Base-by-base conservation (phyloP, 371 early-diverging fungal species). In the Thermomucor indicae-seudaticae region DNA sequence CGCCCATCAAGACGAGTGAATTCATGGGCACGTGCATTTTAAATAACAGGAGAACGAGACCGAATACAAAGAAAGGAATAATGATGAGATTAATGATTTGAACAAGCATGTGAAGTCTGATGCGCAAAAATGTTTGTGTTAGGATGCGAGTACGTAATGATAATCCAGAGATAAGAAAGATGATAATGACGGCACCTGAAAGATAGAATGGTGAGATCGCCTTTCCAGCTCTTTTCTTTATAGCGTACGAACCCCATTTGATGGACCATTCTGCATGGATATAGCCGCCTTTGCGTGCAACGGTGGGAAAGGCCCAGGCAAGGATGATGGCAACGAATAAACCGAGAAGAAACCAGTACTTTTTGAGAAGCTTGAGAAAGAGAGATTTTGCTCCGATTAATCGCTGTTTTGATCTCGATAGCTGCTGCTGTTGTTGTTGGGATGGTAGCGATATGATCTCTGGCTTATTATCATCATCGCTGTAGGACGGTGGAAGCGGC, bases 121-220 rank as follows among this genome's bases (percentile, higher is more conserved):
- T 72, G 44, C 78, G 67, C 46, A 79, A 53, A 37, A 83, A 63
- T 1, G 82, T 75, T 47, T 70, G 57, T 5, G 74, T 52, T n/a
- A 86, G 65, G 23, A 79, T 81, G 43, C 60, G 57, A 17, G 83
- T 75, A 42, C 83, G 80, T 37, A 86, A 67, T 0, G 79, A 74
- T 28, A 86, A 58, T 4, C 87, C 87, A 6, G 84, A 81, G 35
- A 85, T 64, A 29, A 86, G 63, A 65, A 86, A 86, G 51, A 85
- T 81, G 40, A 84, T 49, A 45, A 74, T 65, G 8, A 83, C 83
- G 40, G 72, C 73, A 17, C 77, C 66, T 66, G 47, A 3, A 48
- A 35, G 20, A 54, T 30, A 37, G 16, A 43, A 24, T 23, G 40
- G 43, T 25, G 25, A 37, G 25, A 30, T 37, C 11, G 30, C n/a